phyloP scores from a whole-genome alignment of 1,284 basidiomycete species.

The Malassezia dermatis region DNA sequence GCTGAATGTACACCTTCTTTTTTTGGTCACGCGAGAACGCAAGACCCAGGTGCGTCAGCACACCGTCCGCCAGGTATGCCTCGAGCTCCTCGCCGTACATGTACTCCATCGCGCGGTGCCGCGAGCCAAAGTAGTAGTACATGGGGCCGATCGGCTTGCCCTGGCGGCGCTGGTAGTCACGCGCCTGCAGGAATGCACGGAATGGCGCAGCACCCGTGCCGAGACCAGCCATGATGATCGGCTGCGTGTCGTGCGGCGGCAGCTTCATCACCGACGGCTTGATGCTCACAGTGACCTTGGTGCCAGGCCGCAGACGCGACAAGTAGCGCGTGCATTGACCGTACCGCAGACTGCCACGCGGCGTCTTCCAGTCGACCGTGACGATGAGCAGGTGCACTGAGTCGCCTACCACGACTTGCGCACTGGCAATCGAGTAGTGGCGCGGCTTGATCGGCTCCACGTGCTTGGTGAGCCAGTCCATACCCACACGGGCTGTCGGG shows the following conservation, averaged over 20 bases:
- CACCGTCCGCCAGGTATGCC: conserved; percentile 62
- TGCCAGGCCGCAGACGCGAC: conserved; percentile 67
- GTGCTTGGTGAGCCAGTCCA: conserved; percentile 75
- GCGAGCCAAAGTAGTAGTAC: conserved; percentile 96
- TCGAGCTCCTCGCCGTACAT: conserved; percentile 80
- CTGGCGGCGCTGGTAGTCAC: conserved; percentile 68
- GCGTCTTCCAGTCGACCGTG: conserved; percentile 84
- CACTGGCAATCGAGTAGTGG: conserved; percentile 94
- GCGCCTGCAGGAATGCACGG: conserved; percentile 93
- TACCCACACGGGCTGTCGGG: conserved; percentile 62
- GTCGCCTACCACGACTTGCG: conserved; percentile 86
- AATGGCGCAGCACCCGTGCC: conserved; percentile 97
- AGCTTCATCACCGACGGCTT: conserved; percentile 99
- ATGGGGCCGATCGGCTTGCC: conserved; percentile 75
- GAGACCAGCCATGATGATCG: conserved; percentile 95
- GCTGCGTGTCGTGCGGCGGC: conserved; percentile 71
- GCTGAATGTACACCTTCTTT: conserved; percentile 92
- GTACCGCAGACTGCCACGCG: conserved; percentile 66
- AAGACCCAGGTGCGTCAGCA: conserved; percentile 78
- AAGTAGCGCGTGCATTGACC: conserved; percentile 97
- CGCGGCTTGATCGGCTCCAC: conserved; percentile 69
- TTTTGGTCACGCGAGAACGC: conserved; percentile 91
- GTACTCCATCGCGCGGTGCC: conserved; percentile 86
- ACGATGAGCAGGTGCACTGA: conserved; percentile 88
- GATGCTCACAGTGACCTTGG: conserved; percentile 91